Percentiles rank a stretch among this genome's conserved stretches.
Conservation (phyloP, 2,329 filamentous ascomycete species). For the Madurella mycetomatis region DNA sequence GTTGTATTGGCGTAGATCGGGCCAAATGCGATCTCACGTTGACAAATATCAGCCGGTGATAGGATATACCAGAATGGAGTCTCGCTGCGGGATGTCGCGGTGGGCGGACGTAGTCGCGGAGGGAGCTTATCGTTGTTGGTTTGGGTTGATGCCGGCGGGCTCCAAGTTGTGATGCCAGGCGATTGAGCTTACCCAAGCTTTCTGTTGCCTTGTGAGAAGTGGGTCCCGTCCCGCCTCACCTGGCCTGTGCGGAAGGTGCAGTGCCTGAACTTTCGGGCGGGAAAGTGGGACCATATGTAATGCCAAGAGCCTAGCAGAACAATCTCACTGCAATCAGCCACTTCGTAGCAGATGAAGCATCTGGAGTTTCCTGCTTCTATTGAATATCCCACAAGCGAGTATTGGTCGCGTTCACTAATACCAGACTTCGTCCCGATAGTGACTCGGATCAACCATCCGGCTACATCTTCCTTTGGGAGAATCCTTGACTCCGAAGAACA, state of each 20-base stretch:
- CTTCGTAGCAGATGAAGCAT: too few species aligned
- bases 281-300: neutral
- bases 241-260: neutral
- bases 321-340: too few species aligned
- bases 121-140: constrained; percentile 12
- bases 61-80: neutral
- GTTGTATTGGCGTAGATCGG: neutral
- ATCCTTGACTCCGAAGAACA: constrained; percentile 4
- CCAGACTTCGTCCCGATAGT: too few species aligned
- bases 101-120: constrained; percentile 1
- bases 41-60: neutral
- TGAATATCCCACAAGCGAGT: too few species aligned
- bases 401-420: too few species aligned
- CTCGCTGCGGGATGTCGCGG: neutral
- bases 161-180: constrained; percentile 6
- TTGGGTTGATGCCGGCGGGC: constrained; percentile 12
- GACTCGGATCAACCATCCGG: too few species aligned
- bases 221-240: constrained; percentile 12
- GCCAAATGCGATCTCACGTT: neutral
- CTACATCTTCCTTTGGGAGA: neutral
- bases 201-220: constrained; percentile 32
- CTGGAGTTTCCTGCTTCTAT: too few species aligned
- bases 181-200: constrained; percentile 35
- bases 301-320: too few species aligned
- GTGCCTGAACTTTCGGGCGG: constrained; percentile 3